Evolutionary conservation across 192 early-diverging fungal genomes (phyloP).

Genomic region (Linnemannia schmuckeri): DNA sequence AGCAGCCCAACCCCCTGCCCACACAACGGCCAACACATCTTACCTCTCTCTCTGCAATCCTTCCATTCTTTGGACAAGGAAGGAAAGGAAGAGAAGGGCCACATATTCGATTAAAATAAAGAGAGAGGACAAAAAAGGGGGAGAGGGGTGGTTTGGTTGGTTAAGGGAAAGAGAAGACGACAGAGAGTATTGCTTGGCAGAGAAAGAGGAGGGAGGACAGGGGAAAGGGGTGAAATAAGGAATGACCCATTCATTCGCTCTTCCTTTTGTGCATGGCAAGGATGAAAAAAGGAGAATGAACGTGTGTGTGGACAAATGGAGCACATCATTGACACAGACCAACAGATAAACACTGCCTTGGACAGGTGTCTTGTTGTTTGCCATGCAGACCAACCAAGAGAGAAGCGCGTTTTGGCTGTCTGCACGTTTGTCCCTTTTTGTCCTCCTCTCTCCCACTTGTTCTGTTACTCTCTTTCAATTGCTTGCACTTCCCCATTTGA

Average conservation of each 20-base stretch:
- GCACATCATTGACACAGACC: background rate
- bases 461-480: background rate
- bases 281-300: background rate
- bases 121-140: conserved; percentile 1
- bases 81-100: background rate
- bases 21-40: background rate
- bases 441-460: background rate
- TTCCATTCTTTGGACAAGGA: background rate
- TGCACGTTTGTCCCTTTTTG: background rate
- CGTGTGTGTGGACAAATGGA: background rate
- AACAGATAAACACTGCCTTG: too few relatives aligned
- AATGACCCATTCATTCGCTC: background rate
- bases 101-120: conserved; percentile 1
- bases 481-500: background rate
- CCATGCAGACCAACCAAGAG: too few relatives aligned
- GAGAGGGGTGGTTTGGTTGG: background rate
- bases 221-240: background rate
- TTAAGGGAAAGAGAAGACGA: background rate
- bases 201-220: conserved; percentile 7
- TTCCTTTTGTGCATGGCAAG: background rate
- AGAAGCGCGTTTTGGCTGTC: background rate
- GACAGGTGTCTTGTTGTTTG: too few relatives aligned
- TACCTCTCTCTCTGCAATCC: background rate
- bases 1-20: background rate
- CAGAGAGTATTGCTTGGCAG: background rate